Evolutionary conservation across 2,329 filamentous ascomycete genomes (phyloP).

Genomic region (Penicillium fuscoglaucum): DNA sequence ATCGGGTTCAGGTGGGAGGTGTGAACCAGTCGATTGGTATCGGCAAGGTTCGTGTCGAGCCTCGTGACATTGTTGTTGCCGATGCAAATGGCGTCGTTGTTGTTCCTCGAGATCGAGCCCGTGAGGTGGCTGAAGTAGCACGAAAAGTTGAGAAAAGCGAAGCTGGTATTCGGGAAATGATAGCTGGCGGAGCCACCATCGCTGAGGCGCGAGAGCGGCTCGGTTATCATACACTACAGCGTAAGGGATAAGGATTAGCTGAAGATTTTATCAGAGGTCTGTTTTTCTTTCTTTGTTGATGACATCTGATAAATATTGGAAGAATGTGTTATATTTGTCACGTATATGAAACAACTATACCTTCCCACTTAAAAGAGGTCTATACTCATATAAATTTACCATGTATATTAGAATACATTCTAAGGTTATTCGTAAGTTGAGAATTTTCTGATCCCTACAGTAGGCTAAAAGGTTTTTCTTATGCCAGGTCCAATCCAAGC

Average conservation of each 20-base stretch:
- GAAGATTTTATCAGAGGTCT: background rate
- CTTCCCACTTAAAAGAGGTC: no score
- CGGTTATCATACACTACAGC: conserved; percentile 19
- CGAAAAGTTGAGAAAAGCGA: conserved; percentile 15
- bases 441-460: no score
- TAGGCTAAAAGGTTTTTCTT: no score
- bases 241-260: conserved; percentile 9
- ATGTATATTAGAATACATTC: no score
- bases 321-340: no score
- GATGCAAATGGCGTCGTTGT: conserved; percentile 29
- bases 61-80: conserved; percentile 35
- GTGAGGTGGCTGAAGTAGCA: conserved; percentile 19
- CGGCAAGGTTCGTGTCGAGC: conserved; percentile 29
- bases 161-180: conserved; percentile 34
- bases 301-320: no score
- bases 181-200: conserved; percentile 19
- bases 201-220: conserved; percentile 17
- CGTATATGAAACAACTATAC: no score
- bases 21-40: conserved; percentile 33
- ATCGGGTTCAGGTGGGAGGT: conserved; percentile 33
- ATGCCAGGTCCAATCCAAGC: background rate
- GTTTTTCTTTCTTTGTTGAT: no score
- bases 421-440: no score
- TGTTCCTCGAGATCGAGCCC: conserved; percentile 18
- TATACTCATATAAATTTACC: no score